Conservation (phyloP, 768 basidiomycete species). For the Tremella fuciformis region DNA sequence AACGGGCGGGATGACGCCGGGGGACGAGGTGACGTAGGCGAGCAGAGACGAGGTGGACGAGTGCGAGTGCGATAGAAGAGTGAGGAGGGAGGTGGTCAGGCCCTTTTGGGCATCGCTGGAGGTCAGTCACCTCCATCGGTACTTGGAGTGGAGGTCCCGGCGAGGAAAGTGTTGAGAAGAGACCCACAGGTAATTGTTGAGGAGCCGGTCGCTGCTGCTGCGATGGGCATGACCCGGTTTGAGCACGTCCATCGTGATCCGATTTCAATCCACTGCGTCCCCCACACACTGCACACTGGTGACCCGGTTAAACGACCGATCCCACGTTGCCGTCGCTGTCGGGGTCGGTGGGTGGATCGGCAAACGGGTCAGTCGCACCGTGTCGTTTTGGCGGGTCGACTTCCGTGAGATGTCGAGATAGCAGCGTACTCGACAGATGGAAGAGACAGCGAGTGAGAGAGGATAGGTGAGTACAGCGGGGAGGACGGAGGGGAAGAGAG, state of each 20-base stretch:
- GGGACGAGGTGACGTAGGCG: constrained; percentile 51
- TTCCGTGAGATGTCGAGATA: too few relatives aligned
- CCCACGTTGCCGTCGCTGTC: too few relatives aligned
- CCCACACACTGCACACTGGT: too few relatives aligned
- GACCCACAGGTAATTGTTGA: constrained; percentile 51
- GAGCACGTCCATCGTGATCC: constrained; percentile 43
- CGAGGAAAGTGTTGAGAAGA: background rate
- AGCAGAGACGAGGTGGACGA: constrained; percentile 51
- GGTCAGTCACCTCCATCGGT: constrained; percentile 2
- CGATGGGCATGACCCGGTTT: constrained; percentile 49
- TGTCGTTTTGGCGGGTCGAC: too few relatives aligned
- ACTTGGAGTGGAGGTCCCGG: background rate
- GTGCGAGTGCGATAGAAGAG: constrained; percentile 51
- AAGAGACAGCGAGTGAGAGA: background rate
- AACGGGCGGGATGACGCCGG: constrained; percentile 46
- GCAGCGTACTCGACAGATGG: background rate
- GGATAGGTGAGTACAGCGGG: background rate
- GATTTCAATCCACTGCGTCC: too few relatives aligned
- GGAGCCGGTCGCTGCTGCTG: constrained; percentile 48
- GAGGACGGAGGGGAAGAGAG: background rate
- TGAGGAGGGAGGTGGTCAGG: constrained; percentile 46
- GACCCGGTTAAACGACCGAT: too few relatives aligned
- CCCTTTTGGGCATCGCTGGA: constrained; percentile 47
- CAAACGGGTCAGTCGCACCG: too few relatives aligned
- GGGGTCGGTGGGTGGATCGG: too few relatives aligned